Evolutionary conservation across 495 filamentous ascomycete genomes (phyloP).

Genomic region (Rostrohypoxylon terebratum): DNA sequence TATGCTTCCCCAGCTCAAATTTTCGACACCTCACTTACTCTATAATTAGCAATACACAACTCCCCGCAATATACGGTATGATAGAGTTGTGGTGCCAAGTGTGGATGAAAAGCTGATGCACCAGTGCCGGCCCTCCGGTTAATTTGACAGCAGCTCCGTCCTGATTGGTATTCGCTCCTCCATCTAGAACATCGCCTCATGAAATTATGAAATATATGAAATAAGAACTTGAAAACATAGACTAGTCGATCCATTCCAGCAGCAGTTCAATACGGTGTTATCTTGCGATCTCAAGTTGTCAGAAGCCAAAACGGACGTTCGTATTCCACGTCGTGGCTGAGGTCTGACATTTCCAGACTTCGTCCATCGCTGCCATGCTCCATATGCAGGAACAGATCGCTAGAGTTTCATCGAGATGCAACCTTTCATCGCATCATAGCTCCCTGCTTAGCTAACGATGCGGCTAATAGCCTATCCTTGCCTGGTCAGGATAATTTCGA

Average conservation of each 20-base stretch:
- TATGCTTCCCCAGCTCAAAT: neutral
- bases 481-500: conserved; percentile 30
- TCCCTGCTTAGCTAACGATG: conserved; percentile 23
- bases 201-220: conserved; percentile 13
- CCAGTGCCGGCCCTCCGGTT: conserved; percentile 31
- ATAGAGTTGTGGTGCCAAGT: conserved; percentile 32
- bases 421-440: conserved; percentile 29
- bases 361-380: neutral
- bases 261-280: conserved; percentile 11
- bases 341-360: conserved; percentile 10
- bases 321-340: conserved; percentile 23
- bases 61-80: conserved; percentile 22
- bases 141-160: conserved; percentile 35
- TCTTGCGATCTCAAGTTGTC: conserved; percentile 30
- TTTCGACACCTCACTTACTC: neutral
- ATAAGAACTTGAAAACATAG: neutral
- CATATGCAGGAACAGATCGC: conserved; percentile 16
- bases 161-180: neutral
- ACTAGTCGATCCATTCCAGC: neutral
- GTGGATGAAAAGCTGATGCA: conserved; percentile 33
- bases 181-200: conserved; percentile 29
- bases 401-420: conserved; percentile 1
- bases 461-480: conserved; percentile 30
- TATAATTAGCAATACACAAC: conserved; percentile 24
- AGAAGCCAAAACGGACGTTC: conserved; percentile 27